Conservation (phyloP, 1,284 basidiomycete genomes). For the Hemileia vastatrix region DNA sequence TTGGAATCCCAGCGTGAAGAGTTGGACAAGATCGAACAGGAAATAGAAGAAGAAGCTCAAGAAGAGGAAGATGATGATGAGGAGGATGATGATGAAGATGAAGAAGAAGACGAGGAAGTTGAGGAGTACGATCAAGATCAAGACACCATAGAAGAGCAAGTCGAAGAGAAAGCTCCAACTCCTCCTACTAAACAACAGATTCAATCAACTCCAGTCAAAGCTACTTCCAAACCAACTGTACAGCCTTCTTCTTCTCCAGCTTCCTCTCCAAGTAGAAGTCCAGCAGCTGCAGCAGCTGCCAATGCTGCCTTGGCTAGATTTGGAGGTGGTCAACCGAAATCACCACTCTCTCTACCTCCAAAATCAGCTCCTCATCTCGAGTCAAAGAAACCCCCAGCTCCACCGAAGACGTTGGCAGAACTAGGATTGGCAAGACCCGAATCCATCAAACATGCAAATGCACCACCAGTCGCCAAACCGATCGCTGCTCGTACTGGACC, state of each 20-base stretch:
- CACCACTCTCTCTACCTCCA: not conserved
- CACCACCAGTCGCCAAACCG: not conserved
- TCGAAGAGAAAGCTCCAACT: not conserved
- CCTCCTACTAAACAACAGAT: not conserved
- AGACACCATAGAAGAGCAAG: not conserved
- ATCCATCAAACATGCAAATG: not conserved
- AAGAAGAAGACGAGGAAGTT: no score
- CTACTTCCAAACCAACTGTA: not conserved
- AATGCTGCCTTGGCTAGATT: not conserved
- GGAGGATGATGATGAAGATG: no score
- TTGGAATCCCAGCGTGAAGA: not conserved
- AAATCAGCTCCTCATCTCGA: not conserved
- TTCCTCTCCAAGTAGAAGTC: not conserved
- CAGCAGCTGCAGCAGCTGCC: not conserved
- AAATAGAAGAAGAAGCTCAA: not conserved
- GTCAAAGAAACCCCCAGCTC: not conserved
- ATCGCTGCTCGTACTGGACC: not conserved
- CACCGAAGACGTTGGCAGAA: not conserved
- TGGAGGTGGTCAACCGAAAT: not conserved
- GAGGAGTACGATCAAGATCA: not conserved
- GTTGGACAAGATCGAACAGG: not conserved
- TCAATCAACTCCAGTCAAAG: not conserved
- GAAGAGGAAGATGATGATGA: no score
- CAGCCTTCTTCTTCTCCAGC: not conserved
- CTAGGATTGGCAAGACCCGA: not conserved